phyloP scores from a whole-genome alignment of 1,284 basidiomycete genomes.

The Xerocomus amazonicus region DNA sequence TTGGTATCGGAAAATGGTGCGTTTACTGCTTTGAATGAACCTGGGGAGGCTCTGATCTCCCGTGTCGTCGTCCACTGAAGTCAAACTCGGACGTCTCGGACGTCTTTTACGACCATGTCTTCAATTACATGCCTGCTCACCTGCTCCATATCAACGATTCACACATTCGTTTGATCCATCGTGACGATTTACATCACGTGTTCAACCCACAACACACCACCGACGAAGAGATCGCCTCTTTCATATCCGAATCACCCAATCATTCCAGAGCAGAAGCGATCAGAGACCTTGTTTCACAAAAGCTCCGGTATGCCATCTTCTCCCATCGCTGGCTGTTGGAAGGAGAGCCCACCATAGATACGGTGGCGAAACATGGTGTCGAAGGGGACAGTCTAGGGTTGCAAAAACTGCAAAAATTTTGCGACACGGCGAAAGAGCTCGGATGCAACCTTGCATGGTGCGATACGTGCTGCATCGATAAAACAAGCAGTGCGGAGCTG shows the following conservation, averaged over 20 bases:
- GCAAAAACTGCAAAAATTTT: slow-evolving; percentile 20
- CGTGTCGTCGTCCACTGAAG: too few relatives aligned
- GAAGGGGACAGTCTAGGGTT: slow-evolving; percentile 5
- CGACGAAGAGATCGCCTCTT: slow-evolving; percentile 3
- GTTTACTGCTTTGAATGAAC: too few relatives aligned
- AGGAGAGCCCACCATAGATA: slow-evolving; percentile 19
- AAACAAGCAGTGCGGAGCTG: too few relatives aligned
- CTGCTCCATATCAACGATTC: slow-evolving; percentile 14
- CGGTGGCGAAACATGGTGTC: slow-evolving; percentile 5
- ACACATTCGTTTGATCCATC: slow-evolving; percentile 13
- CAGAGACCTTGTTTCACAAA: slow-evolving; percentile 3
- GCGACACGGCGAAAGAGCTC: slow-evolving; percentile 7
- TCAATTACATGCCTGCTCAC: slow-evolving; percentile 22
- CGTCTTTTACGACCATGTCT: slow-evolving; percentile 21
- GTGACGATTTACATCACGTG: slow-evolving; percentile 9
- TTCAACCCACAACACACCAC: slow-evolving; percentile 3
- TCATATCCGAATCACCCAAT: slow-evolving; percentile 1
- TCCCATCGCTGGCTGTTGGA: slow-evolving; percentile 22
- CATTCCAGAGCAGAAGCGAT: slow-evolving; percentile 5
- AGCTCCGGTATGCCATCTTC: slow-evolving; percentile 19
- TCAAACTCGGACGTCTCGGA: slow-evolving; percentile 1
- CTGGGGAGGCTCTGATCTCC: too few relatives aligned
- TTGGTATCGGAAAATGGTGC: too few relatives aligned
- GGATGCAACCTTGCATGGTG: slow-evolving; percentile 21
- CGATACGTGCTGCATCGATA: slow-evolving; percentile 18